Conservation (phyloP, 805 yeast genomes). For the Suhomyces sp. region DNA sequence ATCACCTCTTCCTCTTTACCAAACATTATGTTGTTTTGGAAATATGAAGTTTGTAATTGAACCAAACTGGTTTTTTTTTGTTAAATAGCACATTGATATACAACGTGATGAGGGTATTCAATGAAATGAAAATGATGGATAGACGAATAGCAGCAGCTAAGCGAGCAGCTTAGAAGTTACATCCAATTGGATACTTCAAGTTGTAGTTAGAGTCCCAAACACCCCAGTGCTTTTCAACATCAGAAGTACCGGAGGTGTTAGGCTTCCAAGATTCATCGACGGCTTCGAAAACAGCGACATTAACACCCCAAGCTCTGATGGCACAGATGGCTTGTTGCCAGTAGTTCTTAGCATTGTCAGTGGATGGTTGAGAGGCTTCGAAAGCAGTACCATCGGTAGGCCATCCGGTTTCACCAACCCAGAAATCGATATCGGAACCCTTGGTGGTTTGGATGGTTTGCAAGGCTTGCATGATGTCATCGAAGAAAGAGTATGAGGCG, state of each 20-base stretch:
- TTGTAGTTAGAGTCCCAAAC: slow-evolving; percentile 58
- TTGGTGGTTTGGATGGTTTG: slow-evolving; percentile 82
- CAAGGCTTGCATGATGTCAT: slow-evolving; percentile 96
- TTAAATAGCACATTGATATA: no score
- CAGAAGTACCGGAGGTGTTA: slow-evolving; percentile 76
- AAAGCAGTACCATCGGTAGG: slow-evolving; percentile 81
- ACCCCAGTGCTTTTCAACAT: slow-evolving; percentile 96
- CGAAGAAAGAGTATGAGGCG: slow-evolving; percentile 88
- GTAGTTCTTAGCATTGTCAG: slow-evolving; percentile 70
- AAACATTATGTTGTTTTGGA: no score
- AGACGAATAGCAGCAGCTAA: background rate
- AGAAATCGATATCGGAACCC: slow-evolving; percentile 84
- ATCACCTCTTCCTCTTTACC: no score
- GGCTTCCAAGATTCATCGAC: slow-evolving; percentile 98
- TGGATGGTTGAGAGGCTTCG: slow-evolving; percentile 65
- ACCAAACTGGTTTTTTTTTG: no score
- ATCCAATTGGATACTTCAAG: slow-evolving; percentile 38
- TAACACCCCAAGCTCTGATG: slow-evolving; percentile 93
- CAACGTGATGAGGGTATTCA: no score
- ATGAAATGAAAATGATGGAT: slow-evolving; percentile 2
- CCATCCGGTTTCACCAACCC: slow-evolving; percentile 99
- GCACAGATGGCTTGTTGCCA: slow-evolving; percentile 92
- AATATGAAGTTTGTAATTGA: no score
- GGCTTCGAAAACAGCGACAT: slow-evolving; percentile 91
- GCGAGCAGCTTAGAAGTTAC: slow-evolving; percentile 24